Evolutionary conservation across 2,329 filamentous ascomycete species (phyloP), one percentile per base, ranked within the genome.

Genomic region (Volutella citrinella): DNA sequence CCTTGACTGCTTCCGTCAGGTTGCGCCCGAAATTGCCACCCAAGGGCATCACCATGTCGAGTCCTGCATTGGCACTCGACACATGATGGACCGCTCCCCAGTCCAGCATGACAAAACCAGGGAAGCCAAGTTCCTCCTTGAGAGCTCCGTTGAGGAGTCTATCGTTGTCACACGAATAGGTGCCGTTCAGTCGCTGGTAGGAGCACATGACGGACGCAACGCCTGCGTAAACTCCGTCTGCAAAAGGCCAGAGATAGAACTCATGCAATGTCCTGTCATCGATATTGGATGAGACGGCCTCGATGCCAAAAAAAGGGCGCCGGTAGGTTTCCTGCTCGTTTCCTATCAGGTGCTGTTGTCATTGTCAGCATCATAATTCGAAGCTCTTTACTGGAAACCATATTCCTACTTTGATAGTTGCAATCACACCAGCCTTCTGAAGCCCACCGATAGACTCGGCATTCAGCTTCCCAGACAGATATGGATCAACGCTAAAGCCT

Each of bases 401-500:
- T n/a, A n/a, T n/a, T n/a, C 34, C 19, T 22, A 68, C 67, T 59
- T 76, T 91, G 69, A 69, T 80, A 65, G 81, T 87, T 36, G 87
- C 85, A 56, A 94, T 84, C 22, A 91, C 80, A 49, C 87, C 87
- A 4, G 81, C 80, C 51, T 82, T 78, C 55, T 93, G 87, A 32
- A 88, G 85, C 19, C 85, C 87, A 43, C 76, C 70, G 48, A 91
- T 77, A 2, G 83, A 84, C 51, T 87, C 75, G n/a, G 76, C 76
- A 39, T 84, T 82, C 36, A 85, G 68, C 38, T 79, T 70, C 14
- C 86, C 87, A 2, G 84, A 81, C 7, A 89, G 69, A 11, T 80
- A 79, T 0, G 84, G 83, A 49, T 89, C 84, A 5, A 76, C 64
- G 1, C 80, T 82, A 52, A 88, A 88, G 0, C 78, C 79, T 55